These are phyloP conservation scores for Aspergillus sclerotioniger DNA, from an alignment of 495 filamentous ascomycete genomes.

Conservation along the genomic window DNA sequence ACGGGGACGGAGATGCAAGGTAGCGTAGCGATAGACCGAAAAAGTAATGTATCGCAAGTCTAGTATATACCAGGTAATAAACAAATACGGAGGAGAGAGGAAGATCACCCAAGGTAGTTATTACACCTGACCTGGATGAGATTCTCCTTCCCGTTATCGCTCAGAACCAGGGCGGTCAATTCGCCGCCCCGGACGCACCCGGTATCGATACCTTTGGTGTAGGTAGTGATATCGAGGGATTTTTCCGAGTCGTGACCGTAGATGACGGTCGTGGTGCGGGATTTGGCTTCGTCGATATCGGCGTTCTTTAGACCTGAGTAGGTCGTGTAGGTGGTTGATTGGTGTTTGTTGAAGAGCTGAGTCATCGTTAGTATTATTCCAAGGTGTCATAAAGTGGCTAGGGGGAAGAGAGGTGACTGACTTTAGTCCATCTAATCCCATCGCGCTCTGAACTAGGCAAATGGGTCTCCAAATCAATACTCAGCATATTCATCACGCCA, in stretches of 20 bases:
- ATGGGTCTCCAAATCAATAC: conserved; percentile 61
- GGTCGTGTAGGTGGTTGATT: conserved; percentile 34
- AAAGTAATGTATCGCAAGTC: background rate
- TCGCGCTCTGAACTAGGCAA: conserved; percentile 56
- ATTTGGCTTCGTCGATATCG: conserved; percentile 17
- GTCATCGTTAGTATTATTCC: background rate
- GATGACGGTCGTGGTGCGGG: conserved; percentile 55
- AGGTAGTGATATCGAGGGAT: conserved; percentile 64
- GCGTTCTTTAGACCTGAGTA: conserved; percentile 14
- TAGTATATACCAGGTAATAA: background rate
- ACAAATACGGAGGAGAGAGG: background rate
- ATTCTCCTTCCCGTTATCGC: conserved; percentile 40
- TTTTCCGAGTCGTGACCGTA: conserved; percentile 84
- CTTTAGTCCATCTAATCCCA: conserved; percentile 67
- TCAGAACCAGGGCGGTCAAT: conserved; percentile 75
- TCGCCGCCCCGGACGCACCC: conserved; percentile 73
- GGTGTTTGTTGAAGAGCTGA: conserved; percentile 59
- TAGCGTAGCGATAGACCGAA: background rate
- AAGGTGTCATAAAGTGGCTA: background rate
- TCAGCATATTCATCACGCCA: conserved; percentile 89
- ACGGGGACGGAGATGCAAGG: background rate
- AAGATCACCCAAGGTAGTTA: conserved; percentile 20
- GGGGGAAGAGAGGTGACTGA: conserved; percentile 34
- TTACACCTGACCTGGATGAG: conserved; percentile 37
- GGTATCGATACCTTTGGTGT: conserved; percentile 82